Percentiles rank a stretch among this genome's conserved stretches.
phyloP scores from a whole-genome alignment of 148 eudicot species.

The Arbutus unedo region DNA sequence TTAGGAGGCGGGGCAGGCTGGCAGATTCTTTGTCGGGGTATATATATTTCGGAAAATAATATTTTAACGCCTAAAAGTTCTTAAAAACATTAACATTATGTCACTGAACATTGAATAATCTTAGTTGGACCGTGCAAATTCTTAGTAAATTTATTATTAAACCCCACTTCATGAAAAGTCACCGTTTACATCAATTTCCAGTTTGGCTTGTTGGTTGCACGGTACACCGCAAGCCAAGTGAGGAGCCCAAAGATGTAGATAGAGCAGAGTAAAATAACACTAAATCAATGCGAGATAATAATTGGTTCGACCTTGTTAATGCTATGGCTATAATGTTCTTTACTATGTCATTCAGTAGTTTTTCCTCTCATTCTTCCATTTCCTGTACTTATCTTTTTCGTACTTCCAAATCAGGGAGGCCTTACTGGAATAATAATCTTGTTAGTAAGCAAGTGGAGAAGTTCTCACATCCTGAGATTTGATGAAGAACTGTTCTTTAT shows the following conservation, averaged over 20 bases:
- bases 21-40: no score
- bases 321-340: neutral
- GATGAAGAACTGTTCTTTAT: conserved; percentile 87
- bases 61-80: no score
- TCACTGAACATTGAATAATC: no score
- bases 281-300: neutral
- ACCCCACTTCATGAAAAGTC: no score
- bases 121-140: no score
- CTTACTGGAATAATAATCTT: conserved; percentile 60
- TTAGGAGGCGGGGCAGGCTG: no score
- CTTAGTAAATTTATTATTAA: no score
- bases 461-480: conserved; percentile 78
- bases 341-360: neutral
- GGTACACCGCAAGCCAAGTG: neutral
- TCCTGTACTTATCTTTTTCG: neutral
- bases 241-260: neutral
- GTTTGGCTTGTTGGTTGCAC: neutral
- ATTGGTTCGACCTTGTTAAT: neutral
- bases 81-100: no score
- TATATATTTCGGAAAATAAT: no score
- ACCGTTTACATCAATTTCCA: neutral
- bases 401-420: conserved; percentile 44
- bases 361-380: neutral
- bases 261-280: neutral
- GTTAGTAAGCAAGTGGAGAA: conserved; percentile 70